Evolutionary conservation across 2,329 filamentous ascomycete species (phyloP), one percentile per base, ranked within the genome.

Genomic region (Diaporthe nobilis): DNA sequence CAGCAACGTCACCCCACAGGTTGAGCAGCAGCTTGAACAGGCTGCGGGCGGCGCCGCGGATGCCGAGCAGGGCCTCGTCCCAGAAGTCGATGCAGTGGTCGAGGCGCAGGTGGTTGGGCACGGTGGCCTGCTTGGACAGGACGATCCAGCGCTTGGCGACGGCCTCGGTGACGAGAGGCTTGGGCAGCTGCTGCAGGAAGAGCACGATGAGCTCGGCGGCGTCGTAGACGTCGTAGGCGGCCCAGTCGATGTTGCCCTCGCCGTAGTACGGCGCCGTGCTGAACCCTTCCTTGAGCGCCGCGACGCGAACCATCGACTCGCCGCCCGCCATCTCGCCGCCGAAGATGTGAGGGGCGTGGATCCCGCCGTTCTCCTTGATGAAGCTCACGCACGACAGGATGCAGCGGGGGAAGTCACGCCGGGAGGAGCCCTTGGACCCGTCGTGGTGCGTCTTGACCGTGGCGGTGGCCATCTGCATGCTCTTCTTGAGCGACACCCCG

Each of bases 71-170:
- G 10, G 86, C 85, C 79, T 87, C 86, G 75, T 87, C 85, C 86
- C 86, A 87, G 72, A 87, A 87, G 76, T 87, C 85, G 60, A 87
- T 84, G 73, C 85, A 85, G 78, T 84, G 82, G 74, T 87, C 86
- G 7, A 84, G 78, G 22, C 85, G 81, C 58, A 80, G 81, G 20
- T 80, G 3, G 82, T 83, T 28, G 81, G 82, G 77, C 34, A 83
- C 63, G 13, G 82, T 84, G 1, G 85, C 84, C 77, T 86, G 86
- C 47, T 83, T 81, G 44, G 85, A 85, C 53, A 87, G 80, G 49
- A 82, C 77, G 47, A 86, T 81, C 86, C 86, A 87, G 28, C 83
- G 82, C 78, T 83, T 84, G 12, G 81, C 84, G 4, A 85, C 81
- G 0, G 81, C 74, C 75, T 86, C 85, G 15, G 84, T 74, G 28